phyloP scores from a whole-genome alignment of 176 grass and related monocot species.

The Phoenix dactylifera region DNA sequence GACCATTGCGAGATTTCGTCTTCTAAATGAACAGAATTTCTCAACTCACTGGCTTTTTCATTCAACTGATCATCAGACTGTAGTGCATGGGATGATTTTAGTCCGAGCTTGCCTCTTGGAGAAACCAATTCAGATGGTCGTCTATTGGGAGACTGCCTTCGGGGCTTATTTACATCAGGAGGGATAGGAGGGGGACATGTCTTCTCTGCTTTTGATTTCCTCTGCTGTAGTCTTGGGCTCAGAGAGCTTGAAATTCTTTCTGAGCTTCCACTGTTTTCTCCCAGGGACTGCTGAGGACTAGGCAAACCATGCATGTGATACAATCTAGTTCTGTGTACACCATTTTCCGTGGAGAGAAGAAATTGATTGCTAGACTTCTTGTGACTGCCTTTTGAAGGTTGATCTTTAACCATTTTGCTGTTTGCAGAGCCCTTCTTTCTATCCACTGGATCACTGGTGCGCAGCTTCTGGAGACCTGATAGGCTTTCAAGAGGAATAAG shows the following conservation, averaged over 20 bases:
- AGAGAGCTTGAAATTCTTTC: constrained; percentile 32
- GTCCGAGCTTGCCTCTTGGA: constrained; percentile 51
- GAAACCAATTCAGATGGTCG: constrained; percentile 47
- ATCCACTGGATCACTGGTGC: constrained; percentile 1
- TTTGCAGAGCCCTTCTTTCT: constrained; percentile 23
- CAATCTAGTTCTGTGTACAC: neutral
- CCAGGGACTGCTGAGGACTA: neutral
- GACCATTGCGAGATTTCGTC: constrained; percentile 28
- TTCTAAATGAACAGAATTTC: constrained; percentile 6
- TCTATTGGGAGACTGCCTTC: constrained; percentile 23
- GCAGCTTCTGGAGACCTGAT: constrained; percentile 39
- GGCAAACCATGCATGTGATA: neutral
- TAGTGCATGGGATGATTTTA: constrained; percentile 40
- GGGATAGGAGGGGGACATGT: constrained; percentile 45
- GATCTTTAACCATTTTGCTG: constrained; percentile 20
- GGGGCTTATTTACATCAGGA: constrained; percentile 16
- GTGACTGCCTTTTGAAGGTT: neutral
- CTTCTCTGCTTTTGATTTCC: constrained; percentile 48
- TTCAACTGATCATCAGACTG: neutral
- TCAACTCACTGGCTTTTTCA: neutral
- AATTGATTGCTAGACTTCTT: neutral
- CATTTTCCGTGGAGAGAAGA: constrained; percentile 6
- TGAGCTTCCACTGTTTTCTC: constrained; percentile 33
- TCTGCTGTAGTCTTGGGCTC: constrained; percentile 55
- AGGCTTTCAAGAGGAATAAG: constrained; percentile 39